Conservation (phyloP, 192 early-diverging fungal species). For the Coemansia sp. region DNA sequence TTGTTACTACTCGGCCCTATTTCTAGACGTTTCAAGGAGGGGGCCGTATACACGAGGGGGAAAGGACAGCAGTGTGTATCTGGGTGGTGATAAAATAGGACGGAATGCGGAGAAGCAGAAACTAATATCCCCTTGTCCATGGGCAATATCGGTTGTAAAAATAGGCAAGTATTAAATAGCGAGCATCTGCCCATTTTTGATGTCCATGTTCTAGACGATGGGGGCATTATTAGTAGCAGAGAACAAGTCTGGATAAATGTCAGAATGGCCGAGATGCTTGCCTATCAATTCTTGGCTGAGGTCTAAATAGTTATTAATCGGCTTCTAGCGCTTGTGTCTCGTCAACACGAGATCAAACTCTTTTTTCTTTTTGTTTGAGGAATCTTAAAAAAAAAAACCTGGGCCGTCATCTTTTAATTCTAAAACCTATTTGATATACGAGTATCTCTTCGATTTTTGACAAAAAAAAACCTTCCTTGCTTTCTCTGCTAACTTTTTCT, state of each 20-base stretch:
- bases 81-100: background rate
- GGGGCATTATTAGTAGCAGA: background rate
- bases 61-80: background rate
- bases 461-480: background rate
- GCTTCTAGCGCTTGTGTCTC: slow-evolving; percentile 1
- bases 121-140: background rate
- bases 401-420: background rate
- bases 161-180: background rate
- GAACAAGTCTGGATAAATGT: background rate
- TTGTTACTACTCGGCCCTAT: background rate
- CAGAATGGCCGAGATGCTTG: background rate
- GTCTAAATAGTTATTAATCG: slow-evolving; percentile 4
- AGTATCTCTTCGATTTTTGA: background rate
- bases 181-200: background rate
- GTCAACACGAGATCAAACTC: background rate
- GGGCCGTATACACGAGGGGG: background rate
- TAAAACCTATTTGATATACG: slow-evolving; percentile 7
- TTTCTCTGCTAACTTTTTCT: background rate
- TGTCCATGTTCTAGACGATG: slow-evolving; percentile 6
- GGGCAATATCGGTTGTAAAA: background rate
- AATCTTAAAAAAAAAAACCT: background rate
- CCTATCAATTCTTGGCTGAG: background rate
- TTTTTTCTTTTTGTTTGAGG: background rate
- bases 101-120: background rate
- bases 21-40: background rate